These are phyloP conservation scores for Gleditsia sinensis DNA, from an alignment of 306 rosid genomes.

Conservation along the genomic window DNA sequence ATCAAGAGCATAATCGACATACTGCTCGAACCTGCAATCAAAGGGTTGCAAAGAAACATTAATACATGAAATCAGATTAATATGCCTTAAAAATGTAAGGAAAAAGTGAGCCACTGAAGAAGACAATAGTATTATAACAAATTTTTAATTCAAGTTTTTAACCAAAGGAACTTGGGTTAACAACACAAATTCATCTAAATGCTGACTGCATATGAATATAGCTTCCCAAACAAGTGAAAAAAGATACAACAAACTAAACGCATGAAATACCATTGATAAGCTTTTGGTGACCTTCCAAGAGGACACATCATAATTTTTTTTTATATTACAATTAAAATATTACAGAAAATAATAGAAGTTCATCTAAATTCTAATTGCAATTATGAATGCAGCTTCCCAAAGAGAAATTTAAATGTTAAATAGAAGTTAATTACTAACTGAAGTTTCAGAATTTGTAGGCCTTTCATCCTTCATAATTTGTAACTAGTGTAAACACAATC, in stretches of 20 bases:
- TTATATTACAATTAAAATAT: not conserved
- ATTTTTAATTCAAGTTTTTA: not conserved
- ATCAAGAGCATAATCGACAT: constrained; percentile 94
- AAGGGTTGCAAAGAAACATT: constrained; percentile 24
- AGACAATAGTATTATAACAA: not conserved
- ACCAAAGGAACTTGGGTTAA: not conserved
- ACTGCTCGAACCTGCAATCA: constrained; percentile 85
- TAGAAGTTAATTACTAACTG: too few species aligned
- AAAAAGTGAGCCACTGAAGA: not conserved
- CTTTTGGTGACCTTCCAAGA: not conserved
- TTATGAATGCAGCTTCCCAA: not conserved
- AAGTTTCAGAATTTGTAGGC: too few species aligned
- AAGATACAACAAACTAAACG: not conserved
- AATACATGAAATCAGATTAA: not conserved
- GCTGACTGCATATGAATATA: not conserved
- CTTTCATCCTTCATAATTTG: too few species aligned
- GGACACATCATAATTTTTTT: not conserved
- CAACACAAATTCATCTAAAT: not conserved
- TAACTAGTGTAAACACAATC: not conserved
- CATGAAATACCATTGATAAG: not conserved
- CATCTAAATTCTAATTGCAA: not conserved
- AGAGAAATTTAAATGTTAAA: not conserved
- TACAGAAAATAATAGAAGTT: too few species aligned
- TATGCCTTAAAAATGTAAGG: not conserved
- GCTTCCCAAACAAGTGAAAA: not conserved